These are phyloP conservation scores for Wickerhamomyces canadensis DNA, from an alignment of 805 yeast species.

Conservation along the genomic window DNA sequence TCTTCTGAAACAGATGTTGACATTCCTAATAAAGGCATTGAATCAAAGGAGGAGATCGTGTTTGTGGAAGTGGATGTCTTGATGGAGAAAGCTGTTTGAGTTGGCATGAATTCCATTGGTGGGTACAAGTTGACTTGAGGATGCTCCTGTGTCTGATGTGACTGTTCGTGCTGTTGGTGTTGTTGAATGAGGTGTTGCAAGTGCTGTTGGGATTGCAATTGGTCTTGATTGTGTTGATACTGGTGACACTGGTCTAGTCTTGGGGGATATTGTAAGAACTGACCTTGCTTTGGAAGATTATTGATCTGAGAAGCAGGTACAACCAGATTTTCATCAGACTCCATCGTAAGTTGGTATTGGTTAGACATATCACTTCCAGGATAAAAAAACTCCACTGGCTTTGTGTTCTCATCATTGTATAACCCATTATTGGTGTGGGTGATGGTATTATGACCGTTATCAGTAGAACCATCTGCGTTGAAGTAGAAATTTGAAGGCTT, in stretches of 20 bases:
- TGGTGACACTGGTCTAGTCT: constrained; percentile 4
- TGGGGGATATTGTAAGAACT: constrained; percentile 5
- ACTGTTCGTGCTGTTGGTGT: constrained; percentile 3
- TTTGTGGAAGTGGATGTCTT: constrained; percentile 29
- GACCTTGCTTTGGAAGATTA: constrained; percentile 2
- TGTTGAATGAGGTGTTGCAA: constrained; percentile 5
- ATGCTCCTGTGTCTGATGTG: constrained; percentile 3
- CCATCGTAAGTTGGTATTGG: not conserved
- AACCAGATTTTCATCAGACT: constrained; percentile 1
- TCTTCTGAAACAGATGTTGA: constrained; percentile 20
- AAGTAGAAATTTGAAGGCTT: constrained; percentile 15
- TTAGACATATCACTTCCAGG: not conserved
- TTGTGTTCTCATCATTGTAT: constrained; percentile 9
- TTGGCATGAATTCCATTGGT: constrained; percentile 14
- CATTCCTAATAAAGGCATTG: constrained; percentile 25
- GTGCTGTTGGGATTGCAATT: constrained; percentile 5
- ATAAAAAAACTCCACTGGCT: constrained; percentile 2
- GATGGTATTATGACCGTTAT: not conserved
- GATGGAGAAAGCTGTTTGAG: constrained; percentile 1
- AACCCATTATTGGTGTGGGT: not conserved
- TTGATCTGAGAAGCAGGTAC: constrained; percentile 4
- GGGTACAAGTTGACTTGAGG: constrained; percentile 13
- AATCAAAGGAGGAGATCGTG: constrained; percentile 28
- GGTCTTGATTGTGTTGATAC: no score
- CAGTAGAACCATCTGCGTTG: constrained; percentile 3